These are phyloP conservation scores for Chaetomium globosum DNA, from an alignment of 2,329 filamentous ascomycete species.

Conservation along the genomic window DNA sequence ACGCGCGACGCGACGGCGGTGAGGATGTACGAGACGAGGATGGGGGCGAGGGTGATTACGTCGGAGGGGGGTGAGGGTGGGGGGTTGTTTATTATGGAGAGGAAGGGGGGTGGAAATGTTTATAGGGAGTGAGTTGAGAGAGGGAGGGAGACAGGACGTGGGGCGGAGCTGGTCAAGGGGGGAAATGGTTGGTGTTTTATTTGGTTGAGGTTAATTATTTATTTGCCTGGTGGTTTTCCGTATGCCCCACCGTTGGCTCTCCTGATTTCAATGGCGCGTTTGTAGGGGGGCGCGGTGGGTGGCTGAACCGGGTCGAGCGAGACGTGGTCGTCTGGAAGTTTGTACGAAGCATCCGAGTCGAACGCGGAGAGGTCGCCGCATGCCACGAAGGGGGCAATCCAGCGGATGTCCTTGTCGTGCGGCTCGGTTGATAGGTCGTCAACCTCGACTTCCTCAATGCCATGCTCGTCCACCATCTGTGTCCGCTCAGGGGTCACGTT, in stretches of 20 bases:
- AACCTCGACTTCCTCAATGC: slow-evolving; percentile 53
- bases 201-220: slow-evolving; percentile 11
- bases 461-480: slow-evolving; percentile 38
- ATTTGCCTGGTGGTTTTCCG: slow-evolving; percentile 62
- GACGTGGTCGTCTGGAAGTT: slow-evolving; percentile 80
- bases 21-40: slow-evolving; percentile 52
- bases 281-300: slow-evolving; percentile 94
- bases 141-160: neutral
- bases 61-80: slow-evolving; percentile 39
- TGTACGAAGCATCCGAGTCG: slow-evolving; percentile 93
- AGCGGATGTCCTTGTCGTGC: slow-evolving; percentile 56
- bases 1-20: slow-evolving; percentile 44
- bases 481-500: slow-evolving; percentile 35
- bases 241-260: slow-evolving; percentile 75
- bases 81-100: slow-evolving; percentile 41
- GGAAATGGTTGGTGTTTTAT: neutral
- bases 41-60: slow-evolving; percentile 48
- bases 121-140: neutral
- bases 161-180: no score
- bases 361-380: slow-evolving; percentile 94
- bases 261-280: slow-evolving; percentile 81
- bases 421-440: slow-evolving; percentile 49
- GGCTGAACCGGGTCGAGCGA: slow-evolving; percentile 92
- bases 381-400: slow-evolving; percentile 96
- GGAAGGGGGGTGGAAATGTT: neutral